Base-by-base conservation (phyloP, 1,284 basidiomycete species). In the Ganoderma leucocontextum region DNA sequence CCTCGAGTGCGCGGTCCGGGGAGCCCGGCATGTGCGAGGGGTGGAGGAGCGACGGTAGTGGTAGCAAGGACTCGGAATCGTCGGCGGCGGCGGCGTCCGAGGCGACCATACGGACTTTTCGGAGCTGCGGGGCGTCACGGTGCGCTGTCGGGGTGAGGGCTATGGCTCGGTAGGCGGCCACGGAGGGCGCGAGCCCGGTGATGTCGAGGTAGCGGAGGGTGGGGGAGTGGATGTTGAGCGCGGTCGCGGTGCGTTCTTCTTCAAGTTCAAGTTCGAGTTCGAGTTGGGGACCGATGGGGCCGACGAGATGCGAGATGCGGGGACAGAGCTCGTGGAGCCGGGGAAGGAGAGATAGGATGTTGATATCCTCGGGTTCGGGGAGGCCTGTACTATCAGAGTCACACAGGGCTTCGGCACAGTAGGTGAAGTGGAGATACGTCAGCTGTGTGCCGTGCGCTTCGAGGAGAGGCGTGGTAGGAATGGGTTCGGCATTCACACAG, bases 121-220 rank as follows among this genome's bases (percentile, higher is more conserved):
- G 33, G 5, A 55, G 52, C 33, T 15, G 52, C 12, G 52, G 52
- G 52, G 52, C 52, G 33, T n/a, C n/a, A n/a, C n/a, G n/a, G n/a
- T 5, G 52, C 13, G 52, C 52, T 29, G 52, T 55, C 6, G 13
- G 52, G 2, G 52, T 29, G 52, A 55, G 29, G 52, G 29, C 52
- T 5, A 53, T 17, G 52, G 52, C 52, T 13, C 52, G 29, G 52
- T 55, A 55, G 4, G 25, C 52, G 9, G 29, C 12, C 6, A 33
- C 52, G 15, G 52, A 55, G 12, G 52, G 29, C 15, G 29, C 15
- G 12, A 2, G 29, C 29, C 29, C 25, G 17, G 29, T 29, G 52
- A 55, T 55, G 52, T 33, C 52, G 52, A 55, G 52, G 29, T 55
- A 55, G 52, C 29, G 52, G 52, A 55, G 52, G 13, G 29, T 55